Base-by-base conservation (phyloP, 495 filamentous ascomycete genomes). In the Penicillium cinerascens region DNA sequence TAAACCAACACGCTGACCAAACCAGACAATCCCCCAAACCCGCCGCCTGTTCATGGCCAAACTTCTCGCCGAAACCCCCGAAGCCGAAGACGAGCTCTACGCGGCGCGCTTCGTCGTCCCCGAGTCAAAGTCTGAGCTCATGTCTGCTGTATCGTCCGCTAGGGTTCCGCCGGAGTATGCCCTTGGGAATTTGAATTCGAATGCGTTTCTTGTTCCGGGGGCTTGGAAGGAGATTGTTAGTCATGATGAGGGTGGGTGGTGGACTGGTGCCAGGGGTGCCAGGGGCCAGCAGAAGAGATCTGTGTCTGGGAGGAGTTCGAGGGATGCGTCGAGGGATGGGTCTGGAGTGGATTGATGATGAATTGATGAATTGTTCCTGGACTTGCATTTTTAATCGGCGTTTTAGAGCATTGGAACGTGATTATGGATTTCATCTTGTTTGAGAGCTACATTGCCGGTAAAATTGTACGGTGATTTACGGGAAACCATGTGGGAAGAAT, bases 21-120 rank as follows among this genome's bases (percentile, higher is more conserved):
- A 50, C 15, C 40, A 69, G 68, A 70, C 73, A 49, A 60, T 76
- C 52, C 71, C 73, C 3, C 68, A 73, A 65, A 65, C 70, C 25
- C 68, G 70, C 40, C 68, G 71, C 27, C 66, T 64, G 41, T 73
- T 76, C 52, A 54, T 64, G 35, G 58, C 70, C 2, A 70, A 66
- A 43, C 51, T 73, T 2, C 55, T 76, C 44, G 59, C 67, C 8
- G 61, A 65, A 9, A 63, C 72, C 51, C 58, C 60, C 0, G 37
- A 48, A 8, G 37, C 53, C n/a, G 69, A 68, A 33, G 61, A 68
- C 15, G 56, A 66, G 4, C 54, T 72, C 13, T 64, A 65, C 35
- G 64, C 58, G 4, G 64, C 65, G 11, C 58, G 64, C 16, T 69
- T 70, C 44, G 56, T 55, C 8, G 49, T 71, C 10, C 60, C 63